These are phyloP conservation scores for Darksidea phi DNA, from an alignment of 495 filamentous ascomycete species.

Conservation along the genomic window DNA sequence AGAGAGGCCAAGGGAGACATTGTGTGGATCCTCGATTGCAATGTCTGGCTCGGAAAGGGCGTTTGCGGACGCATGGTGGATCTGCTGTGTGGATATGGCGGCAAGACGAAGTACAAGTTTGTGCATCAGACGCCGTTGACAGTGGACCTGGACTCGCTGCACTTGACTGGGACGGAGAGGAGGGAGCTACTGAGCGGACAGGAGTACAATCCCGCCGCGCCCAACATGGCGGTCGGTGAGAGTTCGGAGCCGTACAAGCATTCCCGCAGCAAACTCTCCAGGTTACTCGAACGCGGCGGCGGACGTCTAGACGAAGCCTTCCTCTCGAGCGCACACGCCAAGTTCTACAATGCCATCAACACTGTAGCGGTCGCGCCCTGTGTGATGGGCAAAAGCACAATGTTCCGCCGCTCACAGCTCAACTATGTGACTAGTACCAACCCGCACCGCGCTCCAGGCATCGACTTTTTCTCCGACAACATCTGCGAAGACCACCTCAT, in stretches of 20 bases:
- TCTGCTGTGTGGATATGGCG: slow-evolving; percentile 66
- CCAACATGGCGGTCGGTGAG: slow-evolving; percentile 15
- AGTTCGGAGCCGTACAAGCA: slow-evolving; percentile 25
- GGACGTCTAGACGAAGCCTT: slow-evolving; percentile 91
- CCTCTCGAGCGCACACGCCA: slow-evolving; percentile 89
- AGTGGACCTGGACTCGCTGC: slow-evolving; percentile 62
- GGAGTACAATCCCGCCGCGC: slow-evolving; percentile 28
- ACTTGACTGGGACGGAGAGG: slow-evolving; percentile 21
- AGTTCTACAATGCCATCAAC: slow-evolving; percentile 98
- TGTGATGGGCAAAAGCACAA: slow-evolving; percentile 94
- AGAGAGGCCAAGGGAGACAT: slow-evolving; percentile 90
- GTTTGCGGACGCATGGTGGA: slow-evolving; percentile 85
- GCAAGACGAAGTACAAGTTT: slow-evolving; percentile 73
- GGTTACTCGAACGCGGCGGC: slow-evolving; percentile 55
- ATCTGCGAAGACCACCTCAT: slow-evolving; percentile 99
- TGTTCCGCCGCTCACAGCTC: slow-evolving; percentile 93
- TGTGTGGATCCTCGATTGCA: slow-evolving; percentile 94
- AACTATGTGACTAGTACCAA: slow-evolving; percentile 64
- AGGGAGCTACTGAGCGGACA: slow-evolving; percentile 24
- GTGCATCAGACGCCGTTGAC: slow-evolving; percentile 92
- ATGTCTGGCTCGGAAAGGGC: slow-evolving; percentile 83
- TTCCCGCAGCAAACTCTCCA: slow-evolving; percentile 25
- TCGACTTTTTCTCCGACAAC: slow-evolving; percentile 90
- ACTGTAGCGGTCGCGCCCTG: slow-evolving; percentile 87
- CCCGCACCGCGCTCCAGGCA: slow-evolving; percentile 57